A percentile compares a stretch with the other conserved stretches of the same genome.
phyloP scores from a whole-genome alignment of 2,329 filamentous ascomycete genomes.

The Neurospora crassa region DNA sequence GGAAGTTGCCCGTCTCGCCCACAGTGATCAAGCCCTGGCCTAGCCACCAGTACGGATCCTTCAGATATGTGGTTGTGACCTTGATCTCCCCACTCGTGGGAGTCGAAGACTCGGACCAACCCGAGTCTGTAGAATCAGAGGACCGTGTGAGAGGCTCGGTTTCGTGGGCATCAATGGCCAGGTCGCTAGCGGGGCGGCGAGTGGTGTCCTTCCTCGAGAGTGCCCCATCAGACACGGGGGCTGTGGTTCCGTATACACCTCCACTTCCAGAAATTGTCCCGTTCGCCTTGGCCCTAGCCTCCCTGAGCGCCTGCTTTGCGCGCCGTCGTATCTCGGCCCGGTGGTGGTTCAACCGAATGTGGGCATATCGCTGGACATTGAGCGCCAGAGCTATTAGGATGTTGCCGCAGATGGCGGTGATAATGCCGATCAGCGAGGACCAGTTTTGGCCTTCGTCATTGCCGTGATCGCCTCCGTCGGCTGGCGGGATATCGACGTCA shows the following conservation, averaged over 20 bases:
- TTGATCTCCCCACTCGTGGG: conserved; percentile 22
- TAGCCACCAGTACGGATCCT: conserved; percentile 92
- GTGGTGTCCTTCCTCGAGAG: conserved; percentile 11
- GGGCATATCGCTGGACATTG: conserved; percentile 93
- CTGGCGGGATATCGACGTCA: conserved; percentile 4
- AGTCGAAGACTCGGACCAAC: conserved; percentile 26
- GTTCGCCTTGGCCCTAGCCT: conserved; percentile 28
- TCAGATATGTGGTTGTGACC: conserved; percentile 63
- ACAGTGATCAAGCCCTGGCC: conserved; percentile 88
- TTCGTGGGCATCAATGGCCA: conserved; percentile 28
- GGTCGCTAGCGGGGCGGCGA: conserved; percentile 26
- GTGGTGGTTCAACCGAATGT: conserved; percentile 71
- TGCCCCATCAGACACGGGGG: conserved; percentile 15
- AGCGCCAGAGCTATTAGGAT: conserved; percentile 89
- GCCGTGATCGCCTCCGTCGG: conserved; percentile 5
- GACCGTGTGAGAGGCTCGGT: conserved; percentile 43
- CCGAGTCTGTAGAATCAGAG: conserved; percentile 34
- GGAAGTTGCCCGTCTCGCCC: conserved; percentile 90
- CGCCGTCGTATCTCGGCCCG: conserved; percentile 47
- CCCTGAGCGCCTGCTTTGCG: conserved; percentile 44
- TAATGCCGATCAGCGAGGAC: conserved; percentile 91
- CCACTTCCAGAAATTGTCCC: conserved; percentile 4
- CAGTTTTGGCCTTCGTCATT: conserved; percentile 52
- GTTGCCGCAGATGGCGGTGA: conserved; percentile 88
- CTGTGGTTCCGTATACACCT: conserved; percentile 34